These are phyloP conservation scores for Inga oerstediana DNA, from an alignment of 306 rosid genomes.

Conservation along the genomic window DNA sequence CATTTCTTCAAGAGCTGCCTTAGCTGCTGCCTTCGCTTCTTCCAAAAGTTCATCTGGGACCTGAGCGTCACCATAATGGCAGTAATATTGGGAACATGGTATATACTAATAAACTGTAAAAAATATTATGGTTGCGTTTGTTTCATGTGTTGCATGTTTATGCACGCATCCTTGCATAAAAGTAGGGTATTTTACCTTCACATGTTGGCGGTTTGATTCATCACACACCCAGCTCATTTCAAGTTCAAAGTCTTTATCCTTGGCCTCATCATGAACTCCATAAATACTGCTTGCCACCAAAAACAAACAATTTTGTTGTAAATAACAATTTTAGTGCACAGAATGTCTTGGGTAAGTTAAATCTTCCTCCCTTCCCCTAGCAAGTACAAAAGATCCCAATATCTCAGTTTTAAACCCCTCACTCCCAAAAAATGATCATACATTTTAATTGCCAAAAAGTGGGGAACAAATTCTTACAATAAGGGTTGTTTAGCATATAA, in stretches of 20 bases:
- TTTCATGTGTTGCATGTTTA: neutral
- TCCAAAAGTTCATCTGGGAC: conserved; percentile 51
- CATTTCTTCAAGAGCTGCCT: neutral
- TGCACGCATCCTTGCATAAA: neutral
- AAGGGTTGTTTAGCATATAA: neutral
- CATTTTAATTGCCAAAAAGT: neutral
- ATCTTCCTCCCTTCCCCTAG: neutral
- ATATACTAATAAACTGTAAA: neutral
- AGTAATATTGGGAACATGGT: conserved; percentile 11
- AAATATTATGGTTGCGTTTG: neutral
- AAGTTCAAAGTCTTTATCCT: conserved; percentile 93
- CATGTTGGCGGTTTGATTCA: conserved; percentile 90
- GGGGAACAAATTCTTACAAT: neutral
- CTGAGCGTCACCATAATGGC: conserved; percentile 37
- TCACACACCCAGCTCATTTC: conserved; percentile 99
- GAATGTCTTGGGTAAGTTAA: neutral
- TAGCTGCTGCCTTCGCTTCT: neutral
- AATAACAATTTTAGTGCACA: neutral
- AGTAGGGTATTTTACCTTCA: conserved; percentile 59
- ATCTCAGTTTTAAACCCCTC: neutral
- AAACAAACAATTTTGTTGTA: conserved; percentile 3
- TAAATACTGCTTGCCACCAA: conserved; percentile 62
- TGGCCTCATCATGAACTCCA: conserved; percentile 97
- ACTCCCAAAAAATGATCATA: neutral
- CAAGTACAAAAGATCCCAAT: neutral